A percentile compares a stretch with the other conserved stretches of the same genome.
These are phyloP conservation scores for Dendryphion nanum DNA, from an alignment of 2,329 filamentous ascomycete genomes.

Conservation along the genomic window DNA sequence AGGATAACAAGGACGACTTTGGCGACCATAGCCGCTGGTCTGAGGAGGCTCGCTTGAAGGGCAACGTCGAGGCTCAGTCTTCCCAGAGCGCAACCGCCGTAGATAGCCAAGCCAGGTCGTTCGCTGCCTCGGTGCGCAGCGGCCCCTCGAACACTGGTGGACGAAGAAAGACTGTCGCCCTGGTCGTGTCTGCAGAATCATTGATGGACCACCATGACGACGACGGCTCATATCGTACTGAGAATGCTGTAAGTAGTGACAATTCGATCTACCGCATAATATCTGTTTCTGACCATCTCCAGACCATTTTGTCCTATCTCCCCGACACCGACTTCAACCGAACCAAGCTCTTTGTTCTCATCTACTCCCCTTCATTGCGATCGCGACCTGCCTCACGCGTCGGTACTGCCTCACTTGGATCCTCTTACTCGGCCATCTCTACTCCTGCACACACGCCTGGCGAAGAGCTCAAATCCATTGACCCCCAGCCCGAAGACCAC, in stretches of 20 bases:
- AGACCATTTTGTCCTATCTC: slow-evolving; percentile 79
- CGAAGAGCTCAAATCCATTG: slow-evolving; percentile 53
- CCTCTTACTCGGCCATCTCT: slow-evolving; percentile 85
- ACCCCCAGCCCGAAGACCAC: slow-evolving; percentile 48
- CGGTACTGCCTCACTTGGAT: slow-evolving; percentile 63
- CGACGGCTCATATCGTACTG: slow-evolving; percentile 60
- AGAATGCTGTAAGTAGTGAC: slow-evolving; percentile 71
- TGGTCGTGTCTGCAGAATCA: slow-evolving; percentile 81
- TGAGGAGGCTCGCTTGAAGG: slow-evolving; percentile 76
- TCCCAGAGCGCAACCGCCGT: slow-evolving; percentile 34
- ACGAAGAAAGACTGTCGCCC: slow-evolving; percentile 70
- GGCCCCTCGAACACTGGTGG: slow-evolving; percentile 19
- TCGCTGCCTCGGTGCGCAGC: slow-evolving; percentile 27
- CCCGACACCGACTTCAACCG: slow-evolving; percentile 72
- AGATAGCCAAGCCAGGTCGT: slow-evolving; percentile 30
- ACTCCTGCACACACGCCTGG: slow-evolving; percentile 64
- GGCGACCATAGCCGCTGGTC: slow-evolving; percentile 89
- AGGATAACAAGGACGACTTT: slow-evolving; percentile 71
- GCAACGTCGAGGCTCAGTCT: slow-evolving; percentile 39
- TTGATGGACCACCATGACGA: slow-evolving; percentile 56
- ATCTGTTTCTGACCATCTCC: slow-evolving; percentile 10
- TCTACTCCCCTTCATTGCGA: slow-evolving; percentile 81
- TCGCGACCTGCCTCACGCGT: slow-evolving; percentile 51
- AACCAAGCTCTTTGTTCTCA: slow-evolving; percentile 80
- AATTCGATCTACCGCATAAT: neutral